These are phyloP conservation scores for Talaromyces sp. DNA, from an alignment of 2,329 filamentous ascomycete species.

Conservation along the genomic window DNA sequence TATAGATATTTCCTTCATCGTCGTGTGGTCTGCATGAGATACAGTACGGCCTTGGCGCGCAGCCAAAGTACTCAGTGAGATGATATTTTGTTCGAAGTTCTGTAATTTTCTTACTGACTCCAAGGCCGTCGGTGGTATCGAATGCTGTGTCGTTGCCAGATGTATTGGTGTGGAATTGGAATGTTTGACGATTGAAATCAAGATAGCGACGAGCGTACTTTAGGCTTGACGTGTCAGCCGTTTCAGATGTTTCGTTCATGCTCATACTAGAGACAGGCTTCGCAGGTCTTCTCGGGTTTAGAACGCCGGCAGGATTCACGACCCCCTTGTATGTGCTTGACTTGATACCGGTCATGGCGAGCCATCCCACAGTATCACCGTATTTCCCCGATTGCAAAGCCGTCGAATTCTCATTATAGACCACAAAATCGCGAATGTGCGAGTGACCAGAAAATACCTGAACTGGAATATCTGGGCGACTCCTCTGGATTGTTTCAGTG, in stretches of 20 bases:
- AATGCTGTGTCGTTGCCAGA: conserved; percentile 45
- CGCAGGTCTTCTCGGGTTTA: conserved; percentile 20
- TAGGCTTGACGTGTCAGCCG: not conserved
- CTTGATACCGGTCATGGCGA: conserved; percentile 59
- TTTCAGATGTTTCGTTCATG: not conserved
- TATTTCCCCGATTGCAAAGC: conserved; percentile 62
- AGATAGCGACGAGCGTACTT: conserved; percentile 58
- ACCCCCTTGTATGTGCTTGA: conserved; percentile 43
- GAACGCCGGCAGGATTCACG: conserved; percentile 36
- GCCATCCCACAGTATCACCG: conserved; percentile 65
- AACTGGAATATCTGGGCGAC: conserved; percentile 55
- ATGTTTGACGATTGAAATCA: conserved; percentile 65
- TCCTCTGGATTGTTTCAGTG: conserved; percentile 55
- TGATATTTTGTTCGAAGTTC: conserved; percentile 50
- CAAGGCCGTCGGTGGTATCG: conserved; percentile 46
- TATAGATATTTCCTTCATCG: conserved; percentile 52
- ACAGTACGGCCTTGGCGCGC: conserved; percentile 58
- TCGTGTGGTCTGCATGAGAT: conserved; percentile 52
- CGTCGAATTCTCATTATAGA: conserved; percentile 59
- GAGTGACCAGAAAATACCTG: conserved; percentile 63
- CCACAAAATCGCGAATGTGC: conserved; percentile 61
- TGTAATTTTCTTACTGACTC: conserved; percentile 49
- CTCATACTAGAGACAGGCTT: not conserved
- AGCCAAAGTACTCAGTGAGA: conserved; percentile 55
- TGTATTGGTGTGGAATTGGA: conserved; percentile 56